Conservation (phyloP, 176 grass and related monocot genomes). For the Musa beccarii region DNA sequence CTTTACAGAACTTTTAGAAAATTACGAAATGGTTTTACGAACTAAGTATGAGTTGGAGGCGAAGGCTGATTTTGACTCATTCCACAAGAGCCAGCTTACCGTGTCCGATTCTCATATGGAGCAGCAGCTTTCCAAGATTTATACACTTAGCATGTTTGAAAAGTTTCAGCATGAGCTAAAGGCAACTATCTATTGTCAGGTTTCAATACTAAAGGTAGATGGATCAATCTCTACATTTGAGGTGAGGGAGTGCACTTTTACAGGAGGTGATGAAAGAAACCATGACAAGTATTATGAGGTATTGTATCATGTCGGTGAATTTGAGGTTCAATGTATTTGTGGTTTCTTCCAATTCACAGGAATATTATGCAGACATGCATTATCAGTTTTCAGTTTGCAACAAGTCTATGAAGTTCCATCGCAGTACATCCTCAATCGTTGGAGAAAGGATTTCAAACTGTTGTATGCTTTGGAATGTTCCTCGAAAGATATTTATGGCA, state of each 20-base stretch:
- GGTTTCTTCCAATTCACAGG: conserved; percentile 51
- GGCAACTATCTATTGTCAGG: conserved; percentile 39
- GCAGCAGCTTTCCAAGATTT: conserved; percentile 61
- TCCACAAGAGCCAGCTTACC: conserved; percentile 22
- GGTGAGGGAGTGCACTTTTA: conserved; percentile 34
- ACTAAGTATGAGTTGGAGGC: conserved; percentile 56
- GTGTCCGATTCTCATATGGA: conserved; percentile 59
- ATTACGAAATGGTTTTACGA: conserved; percentile 38
- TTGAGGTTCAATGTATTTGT: conserved; percentile 53
- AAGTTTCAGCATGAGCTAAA: conserved; percentile 66
- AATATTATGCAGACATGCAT: conserved; percentile 56
- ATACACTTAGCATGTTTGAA: conserved; percentile 55
- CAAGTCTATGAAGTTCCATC: conserved; percentile 48
- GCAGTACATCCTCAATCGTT: conserved; percentile 53
- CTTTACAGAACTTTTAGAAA: conserved; percentile 36
- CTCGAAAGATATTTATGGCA: conserved; percentile 34
- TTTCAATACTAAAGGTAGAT: conserved; percentile 32
- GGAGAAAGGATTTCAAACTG: conserved; percentile 51
- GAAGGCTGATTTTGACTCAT: conserved; percentile 52
- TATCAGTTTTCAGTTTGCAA: conserved; percentile 58
- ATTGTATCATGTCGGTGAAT: conserved; percentile 39
- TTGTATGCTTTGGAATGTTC: conserved; percentile 34
- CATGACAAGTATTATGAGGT: conserved; percentile 52
- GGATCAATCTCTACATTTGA: conserved; percentile 40
- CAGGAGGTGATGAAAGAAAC: conserved; percentile 32